A percentile compares a stretch with the other conserved stretches of the same genome.
These are phyloP conservation scores for Clarireedia paspali DNA, from an alignment of 2,329 filamentous ascomycete species.

Conservation along the genomic window DNA sequence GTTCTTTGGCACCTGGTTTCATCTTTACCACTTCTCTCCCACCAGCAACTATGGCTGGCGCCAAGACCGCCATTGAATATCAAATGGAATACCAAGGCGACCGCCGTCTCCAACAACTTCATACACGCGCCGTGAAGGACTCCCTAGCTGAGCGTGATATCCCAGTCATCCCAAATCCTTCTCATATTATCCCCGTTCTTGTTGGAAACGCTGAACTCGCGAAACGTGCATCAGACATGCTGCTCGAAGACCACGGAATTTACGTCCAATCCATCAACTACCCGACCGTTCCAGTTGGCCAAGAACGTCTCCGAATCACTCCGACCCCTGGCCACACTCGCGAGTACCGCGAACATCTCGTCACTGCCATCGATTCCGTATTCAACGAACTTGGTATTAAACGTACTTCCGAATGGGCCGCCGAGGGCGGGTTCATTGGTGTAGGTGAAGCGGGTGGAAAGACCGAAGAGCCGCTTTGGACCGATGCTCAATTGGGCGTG, in stretches of 20 bases:
- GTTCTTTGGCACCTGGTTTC: constrained; percentile 91
- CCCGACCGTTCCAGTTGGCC: constrained; percentile 94
- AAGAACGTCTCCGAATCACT: constrained; percentile 92
- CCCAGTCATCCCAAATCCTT: constrained; percentile 95
- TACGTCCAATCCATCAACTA: constrained; percentile 99
- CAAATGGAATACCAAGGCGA: constrained; percentile 81
- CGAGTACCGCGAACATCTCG: constrained; percentile 77
- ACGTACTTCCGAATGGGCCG: constrained; percentile 86
- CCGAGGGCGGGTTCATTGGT: constrained; percentile 86
- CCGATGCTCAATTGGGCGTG: constrained; percentile 76
- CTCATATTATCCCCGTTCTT: constrained; percentile 88
- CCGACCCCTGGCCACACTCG: constrained; percentile 88
- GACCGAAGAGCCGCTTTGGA: constrained; percentile 74
- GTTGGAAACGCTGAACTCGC: constrained; percentile 92
- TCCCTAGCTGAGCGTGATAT: constrained; percentile 73
- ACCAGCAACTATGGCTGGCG: constrained; percentile 94
- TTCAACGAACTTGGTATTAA: constrained; percentile 87
- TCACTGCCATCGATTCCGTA: constrained; percentile 76
- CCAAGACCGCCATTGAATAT: constrained; percentile 85
- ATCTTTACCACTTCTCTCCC: constrained; percentile 98
- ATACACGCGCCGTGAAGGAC: constrained; percentile 91
- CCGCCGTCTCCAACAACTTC: constrained; percentile 85
- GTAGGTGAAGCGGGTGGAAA: constrained; percentile 66
- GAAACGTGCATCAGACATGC: constrained; percentile 84
- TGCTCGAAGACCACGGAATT: constrained; percentile 83